Evolutionary conservation across 208 protist species (phyloP).

Genomic region (Crithidia expoeki): DNA sequence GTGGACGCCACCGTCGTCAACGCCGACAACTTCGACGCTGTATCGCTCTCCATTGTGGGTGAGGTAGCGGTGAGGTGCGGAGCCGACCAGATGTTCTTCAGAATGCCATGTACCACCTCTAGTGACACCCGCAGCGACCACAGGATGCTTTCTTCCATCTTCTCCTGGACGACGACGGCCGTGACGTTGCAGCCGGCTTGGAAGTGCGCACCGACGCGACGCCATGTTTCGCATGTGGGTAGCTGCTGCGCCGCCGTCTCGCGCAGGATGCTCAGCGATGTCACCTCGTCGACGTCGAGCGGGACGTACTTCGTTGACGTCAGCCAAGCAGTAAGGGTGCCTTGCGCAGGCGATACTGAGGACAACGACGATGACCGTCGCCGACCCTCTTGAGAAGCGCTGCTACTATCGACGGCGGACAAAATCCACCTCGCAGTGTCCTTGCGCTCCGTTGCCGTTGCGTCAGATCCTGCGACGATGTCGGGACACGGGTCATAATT

Average conservation of each 20-base stretch:
- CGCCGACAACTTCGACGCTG: neutral
- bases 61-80: neutral
- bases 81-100: slow-evolving; percentile 14
- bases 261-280: slow-evolving; percentile 6
- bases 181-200: slow-evolving; percentile 22
- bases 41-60: neutral
- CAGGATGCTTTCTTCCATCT: neutral
- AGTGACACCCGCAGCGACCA: slow-evolving; percentile 25
- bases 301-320: neutral
- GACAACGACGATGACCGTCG: slow-evolving; percentile 1
- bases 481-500: slow-evolving; percentile 9
- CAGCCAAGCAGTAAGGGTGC: slow-evolving; percentile 23
- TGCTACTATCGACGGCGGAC: neutral
- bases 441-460: neutral
- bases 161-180: slow-evolving; percentile 28
- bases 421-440: slow-evolving; percentile 12
- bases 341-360: neutral
- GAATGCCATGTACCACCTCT: slow-evolving; percentile 17
- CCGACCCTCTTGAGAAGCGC: neutral
- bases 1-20: neutral
- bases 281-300: slow-evolving; percentile 24
- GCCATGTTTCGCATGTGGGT: slow-evolving; percentile 23
- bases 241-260: slow-evolving; percentile 1
- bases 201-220: slow-evolving; percentile 6
- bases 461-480: neutral